Percentiles rank a stretch among this genome's conserved stretches.
These are phyloP conservation scores for Coemansia nantahalensis DNA, from an alignment of 192 early-diverging fungal species.

Conservation along the genomic window DNA sequence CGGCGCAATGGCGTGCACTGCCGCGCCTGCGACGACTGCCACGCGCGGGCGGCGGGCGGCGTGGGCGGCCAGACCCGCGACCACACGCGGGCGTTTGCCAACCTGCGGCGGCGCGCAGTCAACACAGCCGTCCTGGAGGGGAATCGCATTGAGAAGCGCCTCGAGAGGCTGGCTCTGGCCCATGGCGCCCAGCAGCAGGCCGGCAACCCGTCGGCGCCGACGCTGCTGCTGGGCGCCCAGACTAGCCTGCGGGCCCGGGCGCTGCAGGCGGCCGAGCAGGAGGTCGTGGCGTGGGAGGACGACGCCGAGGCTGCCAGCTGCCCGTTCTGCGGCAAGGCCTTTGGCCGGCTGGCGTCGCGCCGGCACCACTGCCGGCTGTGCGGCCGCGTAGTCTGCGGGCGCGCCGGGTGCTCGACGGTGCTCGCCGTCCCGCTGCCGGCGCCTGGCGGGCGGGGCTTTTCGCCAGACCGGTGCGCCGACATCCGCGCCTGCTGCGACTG, in stretches of 20 bases:
- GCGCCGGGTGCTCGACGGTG: slow-evolving; percentile 49
- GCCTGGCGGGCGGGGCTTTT: slow-evolving; percentile 3
- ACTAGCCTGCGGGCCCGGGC: slow-evolving; percentile 3
- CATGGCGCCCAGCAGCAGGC: slow-evolving; percentile 7
- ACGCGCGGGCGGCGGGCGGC: slow-evolving; percentile 44
- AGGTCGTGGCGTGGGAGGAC: slow-evolving; percentile 41
- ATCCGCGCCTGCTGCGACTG: slow-evolving; percentile 61
- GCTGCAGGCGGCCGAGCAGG: slow-evolving; percentile 37
- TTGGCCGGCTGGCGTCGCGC: slow-evolving; percentile 58
- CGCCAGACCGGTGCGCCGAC: slow-evolving; percentile 10
- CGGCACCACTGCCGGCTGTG: slow-evolving; percentile 74
- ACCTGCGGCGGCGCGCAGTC: slow-evolving; percentile 53
- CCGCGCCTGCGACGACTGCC: slow-evolving; percentile 61
- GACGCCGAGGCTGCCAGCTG: slow-evolving; percentile 16
- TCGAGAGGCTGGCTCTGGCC: slow-evolving; percentile 60
- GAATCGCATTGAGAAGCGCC: slow-evolving; percentile 69
- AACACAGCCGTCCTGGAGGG: slow-evolving; percentile 64
- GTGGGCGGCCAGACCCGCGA: slow-evolving; percentile 51
- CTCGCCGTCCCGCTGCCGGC: slow-evolving; percentile 18
- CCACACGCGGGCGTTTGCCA: slow-evolving; percentile 54
- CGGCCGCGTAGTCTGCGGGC: slow-evolving; percentile 62
- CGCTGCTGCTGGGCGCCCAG: not conserved
- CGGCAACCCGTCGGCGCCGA: not conserved
- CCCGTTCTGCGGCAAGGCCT: slow-evolving; percentile 25
- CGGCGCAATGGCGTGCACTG: slow-evolving; percentile 54